Evolutionary conservation across 2,329 filamentous ascomycete species (phyloP).

Genomic region (Sordariomycetes sp.): DNA sequence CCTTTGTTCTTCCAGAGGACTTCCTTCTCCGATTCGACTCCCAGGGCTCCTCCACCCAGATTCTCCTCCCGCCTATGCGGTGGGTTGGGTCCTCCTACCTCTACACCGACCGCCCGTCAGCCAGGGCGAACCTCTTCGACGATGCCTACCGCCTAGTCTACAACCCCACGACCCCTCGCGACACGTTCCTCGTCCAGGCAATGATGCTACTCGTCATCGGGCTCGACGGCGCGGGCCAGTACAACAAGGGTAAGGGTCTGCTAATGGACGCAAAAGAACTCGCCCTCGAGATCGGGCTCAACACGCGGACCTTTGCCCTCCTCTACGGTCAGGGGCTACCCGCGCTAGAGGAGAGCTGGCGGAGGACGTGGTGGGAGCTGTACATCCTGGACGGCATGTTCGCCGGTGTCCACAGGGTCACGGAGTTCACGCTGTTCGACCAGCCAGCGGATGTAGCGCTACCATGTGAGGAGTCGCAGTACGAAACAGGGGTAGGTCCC

Average conservation of each 20-base stretch:
- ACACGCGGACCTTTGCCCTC: conserved; percentile 53
- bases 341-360: conserved; percentile 68
- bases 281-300: conserved; percentile 64
- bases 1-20: conserved; percentile 12
- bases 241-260: conserved; percentile 52
- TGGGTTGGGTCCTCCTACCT: conserved; percentile 45
- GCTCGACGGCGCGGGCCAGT: conserved; percentile 63
- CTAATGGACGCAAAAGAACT: conserved; percentile 56
- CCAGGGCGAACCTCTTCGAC: conserved; percentile 36
- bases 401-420: conserved; percentile 62
- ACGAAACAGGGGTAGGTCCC: conserved; percentile 37
- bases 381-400: conserved; percentile 78
- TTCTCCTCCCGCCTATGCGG: conserved; percentile 36
- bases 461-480: conserved; percentile 74
- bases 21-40: conserved; percentile 35
- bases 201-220: conserved; percentile 65
- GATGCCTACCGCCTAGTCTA: conserved; percentile 41
- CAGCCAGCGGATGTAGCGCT: conserved; percentile 55
- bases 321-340: conserved; percentile 49
- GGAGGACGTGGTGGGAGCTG: conserved; percentile 81
- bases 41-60: conserved; percentile 12
- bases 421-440: conserved; percentile 57
- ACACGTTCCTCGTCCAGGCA: conserved; percentile 61
- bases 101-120: conserved; percentile 32
- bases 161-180: conserved; percentile 28